Evolutionary conservation across 2,329 filamentous ascomycete species (phyloP).

Genomic region (Fusarium denticulatum): DNA sequence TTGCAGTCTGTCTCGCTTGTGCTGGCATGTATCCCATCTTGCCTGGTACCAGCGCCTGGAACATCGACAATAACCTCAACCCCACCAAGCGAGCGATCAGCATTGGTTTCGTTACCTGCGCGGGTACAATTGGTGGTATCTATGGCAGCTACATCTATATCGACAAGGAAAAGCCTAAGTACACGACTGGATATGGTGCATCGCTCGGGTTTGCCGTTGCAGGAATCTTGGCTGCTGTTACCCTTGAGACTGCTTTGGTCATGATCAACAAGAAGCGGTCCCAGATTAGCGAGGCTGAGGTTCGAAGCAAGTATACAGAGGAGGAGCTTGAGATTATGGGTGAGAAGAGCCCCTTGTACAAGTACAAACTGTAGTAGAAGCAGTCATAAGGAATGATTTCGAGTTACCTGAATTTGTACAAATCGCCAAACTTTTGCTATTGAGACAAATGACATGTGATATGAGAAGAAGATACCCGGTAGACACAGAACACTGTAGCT

Average conservation of each 20-base stretch:
- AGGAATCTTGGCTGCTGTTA: slow-evolving; percentile 24
- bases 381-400: fast-evolving
- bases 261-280: slow-evolving; percentile 41
- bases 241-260: slow-evolving; percentile 35
- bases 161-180: slow-evolving; percentile 37
- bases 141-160: slow-evolving; percentile 41
- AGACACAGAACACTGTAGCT: too few relatives aligned
- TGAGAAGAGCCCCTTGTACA: slow-evolving; percentile 45
- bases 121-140: slow-evolving; percentile 38
- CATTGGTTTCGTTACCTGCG: slow-evolving; percentile 47
- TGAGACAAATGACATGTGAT: too few relatives aligned
- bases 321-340: slow-evolving; percentile 47
- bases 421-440: too few relatives aligned
- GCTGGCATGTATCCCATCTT: slow-evolving; percentile 51
- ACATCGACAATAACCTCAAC: slow-evolving; percentile 48
- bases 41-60: slow-evolving; percentile 51
- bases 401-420: fast-evolving
- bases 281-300: slow-evolving; percentile 37
- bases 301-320: slow-evolving; percentile 43
- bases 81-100: slow-evolving; percentile 49
- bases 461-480: too few relatives aligned
- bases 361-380: background rate
- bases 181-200: slow-evolving; percentile 41
- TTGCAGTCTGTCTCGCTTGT: slow-evolving; percentile 33
- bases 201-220: slow-evolving; percentile 32